These are phyloP conservation scores for Candida glucosophila DNA, from an alignment of 1,139 yeast species.

Conservation along the genomic window DNA sequence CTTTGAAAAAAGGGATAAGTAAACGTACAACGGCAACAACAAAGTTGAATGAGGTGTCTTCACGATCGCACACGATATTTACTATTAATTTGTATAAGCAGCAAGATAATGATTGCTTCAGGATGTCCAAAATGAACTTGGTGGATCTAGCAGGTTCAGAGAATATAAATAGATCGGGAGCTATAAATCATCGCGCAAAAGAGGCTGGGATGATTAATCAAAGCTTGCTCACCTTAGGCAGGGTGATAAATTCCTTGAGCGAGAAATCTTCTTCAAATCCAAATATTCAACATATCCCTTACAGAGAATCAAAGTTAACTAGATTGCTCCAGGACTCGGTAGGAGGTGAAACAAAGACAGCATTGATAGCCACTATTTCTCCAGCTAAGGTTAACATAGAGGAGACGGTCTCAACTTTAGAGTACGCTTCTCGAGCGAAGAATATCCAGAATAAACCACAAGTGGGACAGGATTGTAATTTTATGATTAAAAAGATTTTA, in stretches of 20 bases:
- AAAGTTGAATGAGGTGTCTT: constrained; percentile 58
- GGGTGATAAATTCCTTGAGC: constrained; percentile 67
- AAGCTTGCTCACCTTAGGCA: constrained; percentile 70
- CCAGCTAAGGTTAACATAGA: constrained; percentile 69
- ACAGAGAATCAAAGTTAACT: constrained; percentile 77
- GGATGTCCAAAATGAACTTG: constrained; percentile 61
- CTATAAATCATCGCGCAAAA: constrained; percentile 67
- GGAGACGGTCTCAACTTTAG: constrained; percentile 76
- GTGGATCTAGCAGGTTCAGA: constrained; percentile 91
- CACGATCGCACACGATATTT: constrained; percentile 68
- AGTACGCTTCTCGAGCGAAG: constrained; percentile 78
- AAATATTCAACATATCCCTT: constrained; percentile 53
- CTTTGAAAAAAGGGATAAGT: constrained; percentile 46
- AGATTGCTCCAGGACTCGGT: constrained; percentile 72
- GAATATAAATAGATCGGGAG: constrained; percentile 73
- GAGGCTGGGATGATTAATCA: constrained; percentile 89
- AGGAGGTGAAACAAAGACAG: constrained; percentile 76
- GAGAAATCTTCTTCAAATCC: constrained; percentile 10
- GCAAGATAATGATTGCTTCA: constrained; percentile 28
- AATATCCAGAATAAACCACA: constrained; percentile 71
- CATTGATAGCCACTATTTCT: constrained; percentile 73
- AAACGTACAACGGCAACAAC: constrained; percentile 62
- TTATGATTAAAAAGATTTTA: constrained; percentile 49
- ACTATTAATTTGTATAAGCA: constrained; percentile 50
- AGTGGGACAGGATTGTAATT: constrained; percentile 40